phyloP scores from a whole-genome alignment of 345 rosid species.

The Euphorbia lathyris region DNA sequence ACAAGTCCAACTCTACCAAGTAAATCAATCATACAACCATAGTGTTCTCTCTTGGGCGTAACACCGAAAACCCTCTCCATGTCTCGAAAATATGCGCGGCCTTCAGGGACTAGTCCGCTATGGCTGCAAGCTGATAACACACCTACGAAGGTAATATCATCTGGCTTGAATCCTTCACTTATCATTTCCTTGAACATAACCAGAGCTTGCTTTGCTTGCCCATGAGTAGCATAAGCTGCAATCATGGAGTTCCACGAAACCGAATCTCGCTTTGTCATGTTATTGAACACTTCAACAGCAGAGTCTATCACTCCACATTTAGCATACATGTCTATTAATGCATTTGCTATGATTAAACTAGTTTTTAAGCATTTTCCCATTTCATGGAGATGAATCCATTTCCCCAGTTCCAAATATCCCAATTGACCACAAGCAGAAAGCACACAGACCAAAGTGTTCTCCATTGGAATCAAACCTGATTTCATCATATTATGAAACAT shows the following conservation, averaged over 20 bases:
- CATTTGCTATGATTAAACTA: conserved; percentile 36
- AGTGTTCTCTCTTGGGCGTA: conserved; percentile 42
- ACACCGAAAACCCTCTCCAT: conserved; percentile 24
- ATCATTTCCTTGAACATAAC: conserved; percentile 26
- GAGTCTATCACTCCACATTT: conserved; percentile 38
- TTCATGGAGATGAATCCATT: conserved; percentile 22
- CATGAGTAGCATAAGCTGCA: conserved; percentile 38
- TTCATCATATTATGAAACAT: conserved; percentile 33
- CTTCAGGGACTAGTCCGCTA: conserved; percentile 36
- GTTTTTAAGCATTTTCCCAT: conserved; percentile 12
- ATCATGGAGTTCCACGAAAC: conserved; percentile 49
- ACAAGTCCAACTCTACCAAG: conserved; percentile 37
- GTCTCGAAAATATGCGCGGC: conserved; percentile 23
- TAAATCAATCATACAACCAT: conserved; percentile 40
- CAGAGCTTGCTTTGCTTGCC: conserved; percentile 35
- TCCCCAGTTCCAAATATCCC: conserved; percentile 34
- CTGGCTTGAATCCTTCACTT: conserved; percentile 28
- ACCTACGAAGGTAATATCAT: conserved; percentile 37
- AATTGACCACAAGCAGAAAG: conserved; percentile 46
- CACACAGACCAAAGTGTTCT: conserved; percentile 37
- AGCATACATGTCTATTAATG: conserved; percentile 41
- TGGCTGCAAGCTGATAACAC: conserved; percentile 44
- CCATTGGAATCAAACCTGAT: conserved; percentile 22
- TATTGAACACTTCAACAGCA: conserved; percentile 27
- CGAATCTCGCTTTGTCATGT: conserved; percentile 26